phyloP scores from a whole-genome alignment of 345 rosid genomes.

The Excoecaria cochinchinensis region DNA sequence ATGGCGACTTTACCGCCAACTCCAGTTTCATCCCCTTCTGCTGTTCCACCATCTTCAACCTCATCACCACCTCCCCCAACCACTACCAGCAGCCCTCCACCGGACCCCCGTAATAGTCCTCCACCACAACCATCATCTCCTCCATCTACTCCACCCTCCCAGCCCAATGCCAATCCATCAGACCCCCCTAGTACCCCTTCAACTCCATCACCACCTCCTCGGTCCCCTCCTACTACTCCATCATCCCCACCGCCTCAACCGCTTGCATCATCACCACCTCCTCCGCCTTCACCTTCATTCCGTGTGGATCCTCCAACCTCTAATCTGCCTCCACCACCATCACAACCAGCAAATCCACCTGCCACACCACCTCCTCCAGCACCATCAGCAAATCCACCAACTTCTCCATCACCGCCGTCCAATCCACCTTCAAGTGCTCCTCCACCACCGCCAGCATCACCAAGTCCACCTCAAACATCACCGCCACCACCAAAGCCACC shows the following conservation, averaged over 20 bases:
- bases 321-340: constrained; percentile 23
- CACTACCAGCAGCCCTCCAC: constrained; percentile 31
- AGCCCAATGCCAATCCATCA: constrained; percentile 5
- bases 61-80: constrained; percentile 26
- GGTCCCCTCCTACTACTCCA: constrained; percentile 23
- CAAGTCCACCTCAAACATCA: constrained; percentile 13
- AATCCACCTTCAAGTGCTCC: constrained; percentile 23
- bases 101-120: constrained; percentile 33
- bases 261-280: background rate
- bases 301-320: constrained; percentile 5
- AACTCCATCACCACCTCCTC: constrained; percentile 8
- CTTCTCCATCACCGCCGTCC: constrained; percentile 24
- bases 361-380: background rate
- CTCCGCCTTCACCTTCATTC: constrained; percentile 17
- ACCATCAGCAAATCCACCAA: background rate
- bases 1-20: constrained; percentile 67
- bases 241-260: constrained; percentile 26
- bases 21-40: constrained; percentile 50
- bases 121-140: constrained; percentile 26
- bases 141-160: constrained; percentile 31
- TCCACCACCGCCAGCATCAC: constrained; percentile 21
- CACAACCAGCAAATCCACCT: constrained; percentile 24
- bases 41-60: constrained; percentile 41
- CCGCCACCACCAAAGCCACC: constrained; percentile 28
- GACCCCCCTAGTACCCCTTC: constrained; percentile 10